Evolutionary conservation across 768 basidiomycete species (phyloP).

Genomic region (Lentinula edodes): DNA sequence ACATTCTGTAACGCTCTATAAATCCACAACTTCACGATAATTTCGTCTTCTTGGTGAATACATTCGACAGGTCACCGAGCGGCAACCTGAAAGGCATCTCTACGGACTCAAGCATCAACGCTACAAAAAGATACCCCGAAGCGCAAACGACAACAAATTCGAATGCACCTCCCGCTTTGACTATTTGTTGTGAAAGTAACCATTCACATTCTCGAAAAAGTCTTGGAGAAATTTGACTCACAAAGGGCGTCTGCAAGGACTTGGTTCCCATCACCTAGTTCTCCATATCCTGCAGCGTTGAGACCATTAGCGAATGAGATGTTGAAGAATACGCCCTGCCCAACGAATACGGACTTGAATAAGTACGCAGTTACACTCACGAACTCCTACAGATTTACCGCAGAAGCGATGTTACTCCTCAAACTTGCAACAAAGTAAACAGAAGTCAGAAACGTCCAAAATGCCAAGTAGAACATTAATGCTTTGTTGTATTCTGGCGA

Average conservation of each 20-base stretch:
- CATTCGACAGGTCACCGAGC: background rate
- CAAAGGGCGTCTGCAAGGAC: background rate
- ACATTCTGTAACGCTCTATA: too few species aligned
- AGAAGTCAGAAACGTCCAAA: background rate
- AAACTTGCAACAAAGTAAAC: constrained; percentile 2
- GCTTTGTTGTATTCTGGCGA: constrained; percentile 8
- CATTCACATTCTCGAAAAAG: background rate
- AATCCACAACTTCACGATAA: background rate
- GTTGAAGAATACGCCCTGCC: constrained; percentile 3
- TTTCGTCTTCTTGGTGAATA: background rate
- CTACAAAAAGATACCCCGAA: background rate
- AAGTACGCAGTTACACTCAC: too few species aligned
- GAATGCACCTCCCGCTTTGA: constrained; percentile 6
- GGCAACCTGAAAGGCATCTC: constrained; percentile 2
- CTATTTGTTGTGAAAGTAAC: background rate
- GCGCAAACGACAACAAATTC: background rate
- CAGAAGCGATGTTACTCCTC: background rate
- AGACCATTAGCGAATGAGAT: background rate
- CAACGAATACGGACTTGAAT: background rate
- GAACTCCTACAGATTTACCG: background rate
- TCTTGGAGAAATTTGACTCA: background rate
- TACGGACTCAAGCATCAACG: constrained; percentile 1
- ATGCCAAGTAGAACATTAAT: constrained; percentile 6
- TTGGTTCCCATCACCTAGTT: background rate
- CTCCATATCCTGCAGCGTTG: background rate